phyloP scores from a whole-genome alignment of 139 green algal genomes.

The Monoraphidium neglectum region DNA sequence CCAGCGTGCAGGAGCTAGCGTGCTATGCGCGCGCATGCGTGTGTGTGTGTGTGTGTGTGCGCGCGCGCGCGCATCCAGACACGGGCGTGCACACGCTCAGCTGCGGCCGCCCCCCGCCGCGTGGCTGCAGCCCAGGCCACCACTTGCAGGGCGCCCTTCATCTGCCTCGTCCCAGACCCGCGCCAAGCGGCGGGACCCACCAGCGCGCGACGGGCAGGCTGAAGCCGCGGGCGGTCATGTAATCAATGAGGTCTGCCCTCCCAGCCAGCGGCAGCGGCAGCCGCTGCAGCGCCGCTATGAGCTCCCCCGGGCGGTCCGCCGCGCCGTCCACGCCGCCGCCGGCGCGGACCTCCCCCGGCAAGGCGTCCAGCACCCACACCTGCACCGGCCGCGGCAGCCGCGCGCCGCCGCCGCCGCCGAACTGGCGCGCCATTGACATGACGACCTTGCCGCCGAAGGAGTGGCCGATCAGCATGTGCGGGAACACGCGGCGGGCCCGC shows the following conservation, averaged over 20 bases:
- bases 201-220: no score
- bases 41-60: no score
- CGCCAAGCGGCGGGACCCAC: no score
- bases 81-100: no score
- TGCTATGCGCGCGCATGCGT: no score
- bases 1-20: no score
- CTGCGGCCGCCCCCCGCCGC: no score
- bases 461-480: conserved; percentile 89
- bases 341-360: conserved; percentile 78
- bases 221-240: conserved; percentile 5
- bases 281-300: conserved; percentile 76
- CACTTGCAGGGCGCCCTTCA: no score
- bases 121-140: no score
- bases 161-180: no score
- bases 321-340: conserved; percentile 33
- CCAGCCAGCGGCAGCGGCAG: conserved; percentile 64
- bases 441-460: conserved; percentile 95
- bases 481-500: conserved; percentile 80
- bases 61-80: no score
- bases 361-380: conserved; percentile 91
- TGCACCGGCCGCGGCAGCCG: conserved; percentile 79
- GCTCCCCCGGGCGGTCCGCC: conserved; percentile 73
- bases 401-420: conserved; percentile 37
- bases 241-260: conserved; percentile 60
- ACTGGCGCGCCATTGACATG: conserved; percentile 90